A percentile compares a stretch with the other conserved stretches of the same genome.
phyloP scores from a whole-genome alignment of 2,329 filamentous ascomycete species.

The Zarea fungicola region DNA sequence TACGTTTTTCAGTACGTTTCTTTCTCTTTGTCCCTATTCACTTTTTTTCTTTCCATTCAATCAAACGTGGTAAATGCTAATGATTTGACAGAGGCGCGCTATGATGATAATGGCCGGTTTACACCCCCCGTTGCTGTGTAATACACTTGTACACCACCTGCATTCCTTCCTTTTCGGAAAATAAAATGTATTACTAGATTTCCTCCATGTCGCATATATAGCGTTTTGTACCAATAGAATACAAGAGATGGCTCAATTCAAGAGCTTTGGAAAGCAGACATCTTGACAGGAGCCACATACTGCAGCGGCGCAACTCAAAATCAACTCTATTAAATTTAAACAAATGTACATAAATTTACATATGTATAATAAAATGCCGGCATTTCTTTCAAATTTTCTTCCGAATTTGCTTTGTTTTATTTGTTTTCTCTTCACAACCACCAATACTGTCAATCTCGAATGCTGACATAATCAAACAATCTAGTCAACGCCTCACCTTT shows the following conservation, averaged over 20 bases:
- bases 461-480: slow-evolving; percentile 10
- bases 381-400: no score
- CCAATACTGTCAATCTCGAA: background rate
- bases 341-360: background rate
- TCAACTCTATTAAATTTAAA: no score
- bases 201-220: slow-evolving; percentile 3
- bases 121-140: slow-evolving; percentile 30
- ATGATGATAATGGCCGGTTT: slow-evolving; percentile 42
- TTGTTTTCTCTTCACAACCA: no score
- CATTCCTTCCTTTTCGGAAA: no score
- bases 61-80: slow-evolving; percentile 30
- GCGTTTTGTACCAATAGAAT: slow-evolving; percentile 5
- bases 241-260: background rate
- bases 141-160: no score
- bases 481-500: background rate
- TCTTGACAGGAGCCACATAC: no score
- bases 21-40: no score
- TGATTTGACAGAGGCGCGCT: slow-evolving; percentile 35
- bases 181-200: slow-evolving; percentile 2
- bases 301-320: no score
- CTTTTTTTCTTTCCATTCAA: no score
- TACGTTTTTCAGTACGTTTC: slow-evolving; percentile 88
- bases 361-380: no score
- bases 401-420: no score
- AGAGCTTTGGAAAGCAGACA: background rate